Conservation (phyloP, 2,329 filamentous ascomycete genomes). For the Aureobasidium uvarum region DNA sequence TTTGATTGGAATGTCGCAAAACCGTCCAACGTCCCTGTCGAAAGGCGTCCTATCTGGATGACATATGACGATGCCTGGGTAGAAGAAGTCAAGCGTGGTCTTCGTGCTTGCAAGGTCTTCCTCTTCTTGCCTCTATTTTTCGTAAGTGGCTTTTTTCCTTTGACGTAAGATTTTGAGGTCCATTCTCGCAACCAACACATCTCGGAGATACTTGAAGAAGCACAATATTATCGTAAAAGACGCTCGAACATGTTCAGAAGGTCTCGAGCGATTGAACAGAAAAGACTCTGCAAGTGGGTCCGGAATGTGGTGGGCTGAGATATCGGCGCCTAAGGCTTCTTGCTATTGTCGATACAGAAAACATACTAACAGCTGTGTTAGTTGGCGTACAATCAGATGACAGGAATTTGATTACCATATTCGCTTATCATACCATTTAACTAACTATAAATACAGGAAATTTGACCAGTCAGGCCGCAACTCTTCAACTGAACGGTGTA, state of each 20-base stretch:
- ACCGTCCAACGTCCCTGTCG: constrained; percentile 57
- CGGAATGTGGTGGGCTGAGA: too few relatives aligned
- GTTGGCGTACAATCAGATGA: constrained; percentile 49
- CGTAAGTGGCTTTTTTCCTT: constrained; percentile 35
- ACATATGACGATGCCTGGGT: constrained; percentile 79
- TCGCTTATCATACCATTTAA: too few relatives aligned
- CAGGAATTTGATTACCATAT: too few relatives aligned
- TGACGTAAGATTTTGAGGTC: too few relatives aligned
- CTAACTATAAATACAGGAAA: too few relatives aligned
- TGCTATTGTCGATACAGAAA: not conserved
- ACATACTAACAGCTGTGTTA: not conserved
- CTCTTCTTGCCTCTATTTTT: constrained; percentile 53
- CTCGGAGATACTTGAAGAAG: not conserved
- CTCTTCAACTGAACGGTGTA: constrained; percentile 45
- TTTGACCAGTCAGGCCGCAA: constrained; percentile 46
- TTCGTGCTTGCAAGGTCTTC: constrained; percentile 69
- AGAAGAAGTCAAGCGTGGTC: constrained; percentile 66
- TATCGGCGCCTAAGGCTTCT: too few relatives aligned
- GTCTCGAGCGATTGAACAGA: not conserved
- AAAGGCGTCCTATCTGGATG: constrained; percentile 67
- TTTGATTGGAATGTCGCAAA: constrained; percentile 63
- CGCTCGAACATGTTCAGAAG: not conserved
- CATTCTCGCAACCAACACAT: not conserved
- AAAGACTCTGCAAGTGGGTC: too few relatives aligned
- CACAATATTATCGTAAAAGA: too few relatives aligned